These are phyloP conservation scores for Aspergillus intermedius DNA, from an alignment of 2,329 filamentous ascomycete genomes.

Conservation along the genomic window DNA sequence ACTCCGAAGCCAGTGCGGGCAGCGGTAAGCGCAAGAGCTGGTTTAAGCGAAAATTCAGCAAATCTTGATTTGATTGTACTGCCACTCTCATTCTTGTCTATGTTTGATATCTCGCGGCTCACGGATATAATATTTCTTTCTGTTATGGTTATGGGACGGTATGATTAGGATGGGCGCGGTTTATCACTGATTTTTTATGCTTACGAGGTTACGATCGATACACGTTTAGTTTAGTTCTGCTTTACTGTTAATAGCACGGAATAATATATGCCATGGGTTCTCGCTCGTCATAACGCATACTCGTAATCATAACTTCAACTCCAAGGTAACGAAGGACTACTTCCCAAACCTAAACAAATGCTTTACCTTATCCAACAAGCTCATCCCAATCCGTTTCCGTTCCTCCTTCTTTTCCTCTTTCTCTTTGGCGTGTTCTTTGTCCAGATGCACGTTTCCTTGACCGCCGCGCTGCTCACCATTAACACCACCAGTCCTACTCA, in stretches of 20 bases:
- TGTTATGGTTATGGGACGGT: conserved; percentile 6
- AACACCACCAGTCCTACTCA: neutral
- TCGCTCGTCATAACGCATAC: conserved; percentile 3
- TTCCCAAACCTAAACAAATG: conserved; percentile 12
- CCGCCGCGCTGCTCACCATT: conserved; percentile 37
- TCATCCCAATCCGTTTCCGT: conserved; percentile 26
- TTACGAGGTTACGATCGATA: conserved; percentile 1
- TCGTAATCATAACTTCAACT: neutral
- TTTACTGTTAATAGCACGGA: neutral
- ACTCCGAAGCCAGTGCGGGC: conserved; percentile 11
- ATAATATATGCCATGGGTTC: neutral
- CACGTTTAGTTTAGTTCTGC: neutral
- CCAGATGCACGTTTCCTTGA: conserved; percentile 38
- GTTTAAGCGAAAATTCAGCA: conserved; percentile 76
- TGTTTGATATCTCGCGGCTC: neutral
- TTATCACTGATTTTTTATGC: conserved; percentile 4
- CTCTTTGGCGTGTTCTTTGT: conserved; percentile 29
- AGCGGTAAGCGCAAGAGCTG: conserved; percentile 80
- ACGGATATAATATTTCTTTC: neutral
- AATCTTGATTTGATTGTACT: conserved; percentile 10
- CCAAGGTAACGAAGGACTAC: neutral
- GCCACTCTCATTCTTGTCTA: conserved; percentile 3
- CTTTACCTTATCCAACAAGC: conserved; percentile 47
- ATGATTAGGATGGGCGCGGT: conserved; percentile 10
- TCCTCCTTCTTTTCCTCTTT: conserved; percentile 29